These are phyloP conservation scores for Chytridium lagenaria DNA, from an alignment of 371 early-diverging fungal genomes.

Conservation along the genomic window DNA sequence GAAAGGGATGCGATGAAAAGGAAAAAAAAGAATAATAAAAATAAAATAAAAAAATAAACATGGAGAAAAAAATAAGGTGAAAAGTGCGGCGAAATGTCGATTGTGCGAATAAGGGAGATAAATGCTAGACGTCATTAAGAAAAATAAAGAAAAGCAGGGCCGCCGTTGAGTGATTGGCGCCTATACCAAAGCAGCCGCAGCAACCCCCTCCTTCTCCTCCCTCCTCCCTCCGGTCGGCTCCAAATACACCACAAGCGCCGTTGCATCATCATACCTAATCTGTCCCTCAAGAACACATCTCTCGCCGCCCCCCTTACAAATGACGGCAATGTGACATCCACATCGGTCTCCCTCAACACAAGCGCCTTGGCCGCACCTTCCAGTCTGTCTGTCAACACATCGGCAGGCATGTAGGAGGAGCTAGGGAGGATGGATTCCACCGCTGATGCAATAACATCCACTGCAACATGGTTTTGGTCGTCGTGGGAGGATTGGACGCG, in stretches of 20 bases:
- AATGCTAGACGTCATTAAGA: background rate
- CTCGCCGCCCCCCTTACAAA: slow-evolving; percentile 11
- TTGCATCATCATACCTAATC: slow-evolving; percentile 50
- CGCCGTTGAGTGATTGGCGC: background rate
- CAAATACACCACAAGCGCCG: slow-evolving; percentile 41
- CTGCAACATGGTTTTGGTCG: slow-evolving; percentile 30
- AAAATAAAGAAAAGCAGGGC: slow-evolving; percentile 1
- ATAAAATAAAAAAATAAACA: background rate
- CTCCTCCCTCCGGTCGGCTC: background rate
- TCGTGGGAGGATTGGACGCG: slow-evolving; percentile 24
- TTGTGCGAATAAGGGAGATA: background rate
- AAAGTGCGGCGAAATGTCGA: background rate
- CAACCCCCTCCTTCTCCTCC: background rate
- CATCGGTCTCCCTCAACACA: slow-evolving; percentile 25
- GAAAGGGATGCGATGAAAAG: background rate
- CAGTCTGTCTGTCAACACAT: slow-evolving; percentile 19
- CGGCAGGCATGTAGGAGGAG: background rate
- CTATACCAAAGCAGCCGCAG: slow-evolving; percentile 5
- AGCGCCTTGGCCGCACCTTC: slow-evolving; percentile 23
- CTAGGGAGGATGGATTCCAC: slow-evolving; percentile 14
- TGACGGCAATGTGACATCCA: slow-evolving; percentile 15
- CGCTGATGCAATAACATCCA: slow-evolving; percentile 25
- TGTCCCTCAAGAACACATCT: slow-evolving; percentile 37
- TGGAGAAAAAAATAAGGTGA: background rate
- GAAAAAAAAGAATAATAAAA: background rate